Conservation (phyloP, 192 early-diverging fungal species). For the Entomortierella beljakovae region DNA sequence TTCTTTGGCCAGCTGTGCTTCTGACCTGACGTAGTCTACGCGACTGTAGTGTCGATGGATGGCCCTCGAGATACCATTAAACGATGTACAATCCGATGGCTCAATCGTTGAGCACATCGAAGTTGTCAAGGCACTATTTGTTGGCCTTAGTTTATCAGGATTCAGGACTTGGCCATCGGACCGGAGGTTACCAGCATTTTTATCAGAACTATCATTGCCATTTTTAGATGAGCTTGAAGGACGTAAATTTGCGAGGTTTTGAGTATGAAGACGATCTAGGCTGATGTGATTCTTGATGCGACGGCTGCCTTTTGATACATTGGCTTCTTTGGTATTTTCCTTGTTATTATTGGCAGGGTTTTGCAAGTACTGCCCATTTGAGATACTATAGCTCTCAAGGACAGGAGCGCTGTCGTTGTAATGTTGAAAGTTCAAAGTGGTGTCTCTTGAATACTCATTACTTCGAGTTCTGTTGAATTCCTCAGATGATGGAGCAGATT, state of each 20-base stretch:
- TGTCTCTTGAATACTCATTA: neutral
- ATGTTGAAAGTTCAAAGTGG: neutral
- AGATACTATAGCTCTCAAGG: constrained; percentile 21
- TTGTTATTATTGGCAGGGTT: neutral
- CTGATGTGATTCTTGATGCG: constrained; percentile 5
- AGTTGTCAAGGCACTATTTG: constrained; percentile 29
- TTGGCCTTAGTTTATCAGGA: constrained; percentile 25
- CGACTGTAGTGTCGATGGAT: constrained; percentile 46
- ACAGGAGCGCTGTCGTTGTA: neutral
- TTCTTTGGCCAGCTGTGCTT: constrained; percentile 39
- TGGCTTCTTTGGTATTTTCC: neutral
- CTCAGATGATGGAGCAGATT: too few species aligned
- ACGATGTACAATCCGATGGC: constrained; percentile 10
- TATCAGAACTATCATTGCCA: neutral
- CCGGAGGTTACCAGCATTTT: neutral
- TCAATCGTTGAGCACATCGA: constrained; percentile 50
- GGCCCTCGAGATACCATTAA: constrained; percentile 28
- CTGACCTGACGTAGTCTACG: constrained; percentile 36
- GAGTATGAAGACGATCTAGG: constrained; percentile 23
- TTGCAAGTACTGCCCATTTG: constrained; percentile 29
- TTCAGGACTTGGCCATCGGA: constrained; percentile 18
- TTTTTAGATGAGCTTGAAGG: neutral
- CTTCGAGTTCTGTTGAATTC: neutral
- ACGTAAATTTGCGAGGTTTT: constrained; percentile 9
- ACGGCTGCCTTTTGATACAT: constrained; percentile 2